A percentile compares a stretch with the other conserved stretches of the same genome.
These are phyloP conservation scores for Bipolaris cookei DNA, from an alignment of 2,329 filamentous ascomycete genomes.

Conservation along the genomic window DNA sequence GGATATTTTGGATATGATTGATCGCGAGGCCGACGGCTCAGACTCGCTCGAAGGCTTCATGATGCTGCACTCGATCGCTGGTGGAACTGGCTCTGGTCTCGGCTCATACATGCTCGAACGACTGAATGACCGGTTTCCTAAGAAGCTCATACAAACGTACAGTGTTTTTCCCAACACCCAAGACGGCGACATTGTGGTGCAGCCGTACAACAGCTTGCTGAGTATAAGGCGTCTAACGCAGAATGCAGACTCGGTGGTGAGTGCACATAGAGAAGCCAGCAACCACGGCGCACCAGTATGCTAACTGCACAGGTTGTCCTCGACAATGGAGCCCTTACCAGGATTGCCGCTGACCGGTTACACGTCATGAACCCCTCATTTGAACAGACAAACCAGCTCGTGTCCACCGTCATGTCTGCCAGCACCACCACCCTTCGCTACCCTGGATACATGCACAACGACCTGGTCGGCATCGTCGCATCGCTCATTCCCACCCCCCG, in stretches of 20 bases:
- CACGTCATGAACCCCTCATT: slow-evolving; percentile 96
- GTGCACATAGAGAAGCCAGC: slow-evolving; percentile 24
- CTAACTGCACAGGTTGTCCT: slow-evolving; percentile 70
- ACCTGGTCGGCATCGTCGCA: slow-evolving; percentile 94
- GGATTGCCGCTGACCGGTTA: slow-evolving; percentile 91
- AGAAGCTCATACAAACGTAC: slow-evolving; percentile 99
- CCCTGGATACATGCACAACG: slow-evolving; percentile 99
- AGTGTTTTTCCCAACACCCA: slow-evolving; percentile 97
- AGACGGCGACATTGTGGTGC: slow-evolving; percentile 90
- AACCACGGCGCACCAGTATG: background rate
- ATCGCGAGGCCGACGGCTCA: slow-evolving; percentile 95
- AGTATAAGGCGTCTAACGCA: slow-evolving; percentile 90
- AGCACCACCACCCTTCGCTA: slow-evolving; percentile 96
- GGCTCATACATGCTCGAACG: slow-evolving; percentile 94
- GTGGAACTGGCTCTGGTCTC: slow-evolving; percentile 93
- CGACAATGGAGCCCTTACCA: slow-evolving; percentile 90
- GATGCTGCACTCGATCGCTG: slow-evolving; percentile 97
- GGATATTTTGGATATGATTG: slow-evolving; percentile 99
- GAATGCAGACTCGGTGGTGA: slow-evolving; percentile 91
- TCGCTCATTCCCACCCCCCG: slow-evolving; percentile 95
- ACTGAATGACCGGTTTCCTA: slow-evolving; percentile 96
- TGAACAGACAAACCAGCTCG: slow-evolving; percentile 95
- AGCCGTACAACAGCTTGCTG: slow-evolving; percentile 96
- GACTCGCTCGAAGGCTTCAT: slow-evolving; percentile 99
- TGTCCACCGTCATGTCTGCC: slow-evolving; percentile 95